These are phyloP conservation scores for Colletotrichum destructivum DNA, from an alignment of 2,329 filamentous ascomycete genomes.

Conservation along the genomic window DNA sequence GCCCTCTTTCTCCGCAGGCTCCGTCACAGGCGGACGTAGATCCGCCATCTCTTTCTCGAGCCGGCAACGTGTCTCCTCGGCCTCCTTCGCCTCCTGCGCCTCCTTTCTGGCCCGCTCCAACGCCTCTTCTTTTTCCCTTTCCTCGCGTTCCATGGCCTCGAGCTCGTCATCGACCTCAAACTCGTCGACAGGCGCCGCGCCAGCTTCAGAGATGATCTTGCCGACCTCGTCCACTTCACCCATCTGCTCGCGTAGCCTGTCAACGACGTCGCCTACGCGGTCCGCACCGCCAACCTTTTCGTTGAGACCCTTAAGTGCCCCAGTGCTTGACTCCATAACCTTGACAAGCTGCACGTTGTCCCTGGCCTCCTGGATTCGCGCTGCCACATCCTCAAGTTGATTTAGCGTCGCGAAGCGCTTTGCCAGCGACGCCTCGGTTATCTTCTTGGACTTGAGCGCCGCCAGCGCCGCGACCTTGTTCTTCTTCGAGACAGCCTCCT, in stretches of 20 bases:
- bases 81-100: conserved; percentile 61
- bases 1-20: conserved; percentile 44
- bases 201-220: conserved; percentile 79
- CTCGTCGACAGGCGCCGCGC: conserved; percentile 76
- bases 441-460: conserved; percentile 86
- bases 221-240: conserved; percentile 86
- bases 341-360: conserved; percentile 88
- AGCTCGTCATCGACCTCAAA: conserved; percentile 90
- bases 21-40: conserved; percentile 22
- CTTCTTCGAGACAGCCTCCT: conserved; percentile 78
- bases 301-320: conserved; percentile 81
- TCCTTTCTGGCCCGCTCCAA: conserved; percentile 57
- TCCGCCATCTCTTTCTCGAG: conserved; percentile 60
- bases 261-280: conserved; percentile 82
- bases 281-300: conserved; percentile 83
- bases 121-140: conserved; percentile 67
- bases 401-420: conserved; percentile 80
- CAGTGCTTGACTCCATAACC: conserved; percentile 84
- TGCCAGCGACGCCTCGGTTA: conserved; percentile 80
- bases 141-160: conserved; percentile 78
- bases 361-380: conserved; percentile 87
- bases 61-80: conserved; percentile 63
- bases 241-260: conserved; percentile 85
- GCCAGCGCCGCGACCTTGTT: conserved; percentile 83
- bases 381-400: conserved; percentile 87